Base-by-base conservation (phyloP, 2,329 filamentous ascomycete genomes). In the Xylaria sp. region DNA sequence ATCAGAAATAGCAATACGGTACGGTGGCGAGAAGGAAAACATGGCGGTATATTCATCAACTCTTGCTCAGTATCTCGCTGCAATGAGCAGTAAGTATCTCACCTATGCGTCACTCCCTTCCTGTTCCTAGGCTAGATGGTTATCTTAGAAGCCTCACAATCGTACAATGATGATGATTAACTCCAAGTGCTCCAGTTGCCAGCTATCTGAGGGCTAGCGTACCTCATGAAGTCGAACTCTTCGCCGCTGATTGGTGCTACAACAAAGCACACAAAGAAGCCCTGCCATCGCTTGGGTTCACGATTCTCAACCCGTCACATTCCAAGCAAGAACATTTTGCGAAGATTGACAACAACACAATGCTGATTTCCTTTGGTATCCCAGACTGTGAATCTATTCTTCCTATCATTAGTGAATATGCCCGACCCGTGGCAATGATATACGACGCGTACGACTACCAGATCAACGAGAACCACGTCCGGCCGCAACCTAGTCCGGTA, bases 321-420 rank as follows among this genome's bases (percentile, higher is more conserved):
- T 46, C 52, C 1, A 59, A 55, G n/a, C 68, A 70, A 39, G 61
- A 68, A 39, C 68, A 68, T 5, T 62, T 65, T 33, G 25, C 28
- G 36, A 36, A 15, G n/a, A 68, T 70, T 9, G 68, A 70, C 49
- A 41, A 70, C 12, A 51, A 70, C 15, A 70, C 68, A 5, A 61
- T 70, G 68, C 31, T 70, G 12, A 64, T 70, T 15, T 48, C 46
- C 9, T 70, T 70, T 31, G 31, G 49, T 12, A 64, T 64, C n/a
- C 49, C 56, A 18, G 36, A 48, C 6, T 56, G 57, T n/a, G 65
- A 67, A 54, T 67, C 43, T 2, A 55, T 68, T 20, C 56, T 67
- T 28, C 64, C 64, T 13, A 67, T 64, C 3, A 43, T 67, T 7
- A 68, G 64, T 52, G 68, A 70, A 25, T 70, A 70, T 20, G 68